Percentiles rank a stretch among this genome's conserved stretches.
These are phyloP conservation scores for Cryptosporidium ryanae DNA, from an alignment of 169 alveolate species.

Conservation along the genomic window DNA sequence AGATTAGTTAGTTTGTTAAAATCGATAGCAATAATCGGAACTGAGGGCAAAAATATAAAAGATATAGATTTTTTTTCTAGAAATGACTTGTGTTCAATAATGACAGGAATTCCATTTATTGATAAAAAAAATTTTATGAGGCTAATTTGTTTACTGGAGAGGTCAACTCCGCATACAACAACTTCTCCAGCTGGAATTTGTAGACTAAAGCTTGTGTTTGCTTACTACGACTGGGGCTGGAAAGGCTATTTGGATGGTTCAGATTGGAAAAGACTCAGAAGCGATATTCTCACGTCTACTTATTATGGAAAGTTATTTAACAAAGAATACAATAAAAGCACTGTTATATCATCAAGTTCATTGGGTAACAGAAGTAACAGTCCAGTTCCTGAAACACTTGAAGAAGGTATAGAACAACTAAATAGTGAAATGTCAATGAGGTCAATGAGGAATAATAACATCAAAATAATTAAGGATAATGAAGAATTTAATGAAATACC, in stretches of 20 bases:
- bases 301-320: constrained; percentile 45
- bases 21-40: constrained; percentile 57
- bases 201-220: constrained; percentile 62
- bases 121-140: constrained; percentile 62
- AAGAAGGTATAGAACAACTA: constrained; percentile 52
- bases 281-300: constrained; percentile 31
- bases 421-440: constrained; percentile 33
- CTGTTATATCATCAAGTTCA: neutral
- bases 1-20: constrained; percentile 35
- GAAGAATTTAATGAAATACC: constrained; percentile 1
- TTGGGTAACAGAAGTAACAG: neutral
- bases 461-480: neutral
- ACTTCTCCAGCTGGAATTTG: constrained; percentile 74
- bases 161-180: constrained; percentile 72
- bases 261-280: constrained; percentile 67
- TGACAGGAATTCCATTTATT: constrained; percentile 69
- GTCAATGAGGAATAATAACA: constrained; percentile 7
- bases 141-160: constrained; percentile 53
- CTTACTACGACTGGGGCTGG: constrained; percentile 75
- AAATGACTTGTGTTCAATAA: constrained; percentile 53
- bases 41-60: constrained; percentile 1
- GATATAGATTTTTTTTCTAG: constrained; percentile 15
- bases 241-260: constrained; percentile 53
- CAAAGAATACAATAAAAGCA: neutral
- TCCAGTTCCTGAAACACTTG: constrained; percentile 53